Base-by-base conservation (phyloP, 2,329 filamentous ascomycete genomes). In the Paecilomyces fulvus region DNA sequence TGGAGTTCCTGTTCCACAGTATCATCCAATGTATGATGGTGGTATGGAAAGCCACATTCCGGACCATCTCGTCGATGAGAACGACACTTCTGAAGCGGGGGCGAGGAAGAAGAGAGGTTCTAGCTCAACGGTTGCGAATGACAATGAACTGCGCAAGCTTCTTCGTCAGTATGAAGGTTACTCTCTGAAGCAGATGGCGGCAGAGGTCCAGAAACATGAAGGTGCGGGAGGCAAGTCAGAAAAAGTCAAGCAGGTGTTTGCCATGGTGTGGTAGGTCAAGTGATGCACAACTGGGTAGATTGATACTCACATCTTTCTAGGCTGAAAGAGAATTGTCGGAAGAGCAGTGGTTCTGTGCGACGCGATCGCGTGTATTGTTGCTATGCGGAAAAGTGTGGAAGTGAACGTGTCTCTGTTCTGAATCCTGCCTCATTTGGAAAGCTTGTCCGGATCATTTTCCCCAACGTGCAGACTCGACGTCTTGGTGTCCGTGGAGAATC, bases 361-460 rank as follows among this genome's bases (percentile, higher is more conserved):
- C 83, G 94, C 65, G 94, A 94, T 61, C 83, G 92, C 58, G 94
- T 99, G 1, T 99, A 97, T 72, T 90, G 92, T 58, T 92, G 92
- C 70, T 99, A 99, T 72, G 94, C 92, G 51, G 91, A 89, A 25
- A 85, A 90, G 60, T 99, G 94, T 73, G 92, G 90, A 49, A 95
- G 88, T 4, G 92, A 97, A 69, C 85, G 92, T 67, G 95, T 97
- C 43, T 95, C 94, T 0, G 92, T 96, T 9, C 76, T 99, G 56
- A 99, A 99, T 68, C 94, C 94, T 48, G 94, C 94, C 9, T 97
- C 92, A 28, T 99, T 99, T 73, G 94, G 94, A 56, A 99, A 99
- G 73, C 83, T 99, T 49, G 94, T 99, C 31, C 86, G 94, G 30
- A 92, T 99, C 43, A 88, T 99, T 53, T 99, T 97, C 65, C 92